Evolutionary conservation across 1,284 basidiomycete species (phyloP).

Genomic region (Salmacisia buchloeana): DNA sequence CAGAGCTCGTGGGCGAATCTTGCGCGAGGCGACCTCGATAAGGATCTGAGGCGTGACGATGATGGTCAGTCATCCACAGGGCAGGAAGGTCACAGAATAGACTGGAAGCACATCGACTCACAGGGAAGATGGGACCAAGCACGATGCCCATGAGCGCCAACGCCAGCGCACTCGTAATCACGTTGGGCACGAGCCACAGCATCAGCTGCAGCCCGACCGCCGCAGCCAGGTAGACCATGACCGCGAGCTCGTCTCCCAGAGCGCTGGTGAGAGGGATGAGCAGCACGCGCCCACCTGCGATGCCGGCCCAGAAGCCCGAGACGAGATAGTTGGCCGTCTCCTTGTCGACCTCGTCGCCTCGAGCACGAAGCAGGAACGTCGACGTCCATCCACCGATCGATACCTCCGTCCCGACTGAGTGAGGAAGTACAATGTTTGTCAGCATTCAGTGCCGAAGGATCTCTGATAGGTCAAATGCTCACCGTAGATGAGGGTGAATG

Average conservation of each 20-base stretch:
- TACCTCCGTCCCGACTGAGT: constrained; percentile 29
- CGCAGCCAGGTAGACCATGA: constrained; percentile 22
- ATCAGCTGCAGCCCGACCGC: constrained; percentile 29
- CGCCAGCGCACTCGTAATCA: constrained; percentile 29
- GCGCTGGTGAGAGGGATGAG: constrained; percentile 26
- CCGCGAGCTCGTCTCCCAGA: constrained; percentile 28
- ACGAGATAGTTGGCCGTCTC: constrained; percentile 25
- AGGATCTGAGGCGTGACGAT: constrained; percentile 12
- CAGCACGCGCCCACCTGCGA: constrained; percentile 28
- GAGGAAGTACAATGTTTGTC: neutral
- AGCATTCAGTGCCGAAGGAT: neutral
- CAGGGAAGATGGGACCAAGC: constrained; percentile 29
- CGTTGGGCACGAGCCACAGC: constrained; percentile 30
- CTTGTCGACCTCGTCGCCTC: constrained; percentile 8
- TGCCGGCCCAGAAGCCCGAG: constrained; percentile 33
- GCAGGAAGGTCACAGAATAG: neutral
- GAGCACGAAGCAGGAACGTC: constrained; percentile 17
- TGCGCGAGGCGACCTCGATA: constrained; percentile 17
- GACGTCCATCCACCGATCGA: constrained; percentile 32
- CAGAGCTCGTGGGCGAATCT: constrained; percentile 25
- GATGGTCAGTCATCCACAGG: neutral
- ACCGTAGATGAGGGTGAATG: constrained; percentile 25
- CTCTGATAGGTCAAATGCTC: neutral
- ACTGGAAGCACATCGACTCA: neutral
- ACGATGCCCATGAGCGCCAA: constrained; percentile 28